These are phyloP conservation scores for Colletotrichum graminicola DNA, from an alignment of 2,329 filamentous ascomycete genomes.

Conservation along the genomic window DNA sequence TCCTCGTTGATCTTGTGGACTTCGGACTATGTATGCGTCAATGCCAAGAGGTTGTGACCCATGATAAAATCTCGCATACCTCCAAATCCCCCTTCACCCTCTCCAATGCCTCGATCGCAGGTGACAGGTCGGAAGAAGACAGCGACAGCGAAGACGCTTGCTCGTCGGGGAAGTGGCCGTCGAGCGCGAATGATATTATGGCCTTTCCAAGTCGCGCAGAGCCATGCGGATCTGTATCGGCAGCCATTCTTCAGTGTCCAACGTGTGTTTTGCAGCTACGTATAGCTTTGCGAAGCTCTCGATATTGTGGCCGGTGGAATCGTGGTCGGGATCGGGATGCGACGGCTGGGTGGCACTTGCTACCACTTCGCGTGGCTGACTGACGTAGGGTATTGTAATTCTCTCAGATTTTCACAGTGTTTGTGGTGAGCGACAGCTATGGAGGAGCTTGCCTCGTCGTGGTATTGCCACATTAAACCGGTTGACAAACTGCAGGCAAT, in stretches of 20 bases:
- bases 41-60: neutral
- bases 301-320: conserved; percentile 9
- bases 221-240: conserved; percentile 46
- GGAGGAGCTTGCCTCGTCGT: conserved; percentile 26
- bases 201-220: conserved; percentile 53
- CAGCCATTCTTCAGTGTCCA: conserved; percentile 47
- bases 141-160: conserved; percentile 53
- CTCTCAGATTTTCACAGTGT: neutral
- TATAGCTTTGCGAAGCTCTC: conserved; percentile 20
- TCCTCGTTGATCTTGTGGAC: conserved; percentile 82
- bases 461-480: neutral
- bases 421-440: neutral
- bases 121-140: conserved; percentile 54
- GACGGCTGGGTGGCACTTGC: neutral
- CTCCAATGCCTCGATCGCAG: conserved; percentile 55
- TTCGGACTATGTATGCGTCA: conserved; percentile 64
- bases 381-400: neutral
- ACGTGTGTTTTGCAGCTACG: neutral
- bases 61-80: conserved; percentile 47
- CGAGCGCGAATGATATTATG: conserved; percentile 56
- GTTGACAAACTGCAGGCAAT: conserved; percentile 9
- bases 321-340: conserved; percentile 8
- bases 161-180: conserved; percentile 57
- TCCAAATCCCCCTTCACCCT: conserved; percentile 54
- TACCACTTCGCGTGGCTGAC: neutral